Conservation (phyloP, 495 filamentous ascomycete genomes). For the Penicillium ucsense region DNA sequence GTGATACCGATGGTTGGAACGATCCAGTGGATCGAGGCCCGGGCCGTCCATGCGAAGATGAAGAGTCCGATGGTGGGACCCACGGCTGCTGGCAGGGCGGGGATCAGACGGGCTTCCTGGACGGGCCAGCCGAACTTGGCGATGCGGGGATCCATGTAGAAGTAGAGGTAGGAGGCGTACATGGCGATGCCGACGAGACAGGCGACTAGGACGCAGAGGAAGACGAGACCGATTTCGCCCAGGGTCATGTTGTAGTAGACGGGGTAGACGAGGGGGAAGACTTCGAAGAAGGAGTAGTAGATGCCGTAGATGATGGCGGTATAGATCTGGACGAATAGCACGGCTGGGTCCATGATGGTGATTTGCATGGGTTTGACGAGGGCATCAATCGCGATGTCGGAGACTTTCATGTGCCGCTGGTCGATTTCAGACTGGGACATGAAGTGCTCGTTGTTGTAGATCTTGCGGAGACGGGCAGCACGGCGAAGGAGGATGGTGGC, state of each 20-base stretch:
- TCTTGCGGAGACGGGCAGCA: conserved; percentile 41
- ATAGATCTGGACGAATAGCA: conserved; percentile 54
- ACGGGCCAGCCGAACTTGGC: conserved; percentile 31
- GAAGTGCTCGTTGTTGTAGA: conserved; percentile 31
- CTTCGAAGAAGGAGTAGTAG: conserved; percentile 65
- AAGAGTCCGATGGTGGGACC: conserved; percentile 49
- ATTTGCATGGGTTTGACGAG: conserved; percentile 55
- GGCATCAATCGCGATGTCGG: conserved; percentile 43
- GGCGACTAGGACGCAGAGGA: conserved; percentile 51
- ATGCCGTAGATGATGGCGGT: conserved; percentile 56
- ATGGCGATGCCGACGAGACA: conserved; percentile 42
- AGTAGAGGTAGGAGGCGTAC: conserved; percentile 46
- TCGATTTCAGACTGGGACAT: conserved; percentile 43
- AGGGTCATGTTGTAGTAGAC: conserved; percentile 52
- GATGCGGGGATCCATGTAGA: conserved; percentile 43
- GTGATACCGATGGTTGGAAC: conserved; percentile 48
- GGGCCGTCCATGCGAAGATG: conserved; percentile 52
- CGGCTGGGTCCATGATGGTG: conserved; percentile 51
- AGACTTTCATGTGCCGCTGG: conserved; percentile 36
- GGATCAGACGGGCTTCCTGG: conserved; percentile 45
- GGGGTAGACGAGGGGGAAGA: conserved; percentile 63
- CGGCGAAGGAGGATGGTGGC: conserved; percentile 49
- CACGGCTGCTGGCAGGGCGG: conserved; percentile 45
- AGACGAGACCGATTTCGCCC: conserved; percentile 54
- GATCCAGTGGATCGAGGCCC: conserved; percentile 51